phyloP scores from a whole-genome alignment of 129 eudicot genomes.

The Kitagawia praeruptora region DNA sequence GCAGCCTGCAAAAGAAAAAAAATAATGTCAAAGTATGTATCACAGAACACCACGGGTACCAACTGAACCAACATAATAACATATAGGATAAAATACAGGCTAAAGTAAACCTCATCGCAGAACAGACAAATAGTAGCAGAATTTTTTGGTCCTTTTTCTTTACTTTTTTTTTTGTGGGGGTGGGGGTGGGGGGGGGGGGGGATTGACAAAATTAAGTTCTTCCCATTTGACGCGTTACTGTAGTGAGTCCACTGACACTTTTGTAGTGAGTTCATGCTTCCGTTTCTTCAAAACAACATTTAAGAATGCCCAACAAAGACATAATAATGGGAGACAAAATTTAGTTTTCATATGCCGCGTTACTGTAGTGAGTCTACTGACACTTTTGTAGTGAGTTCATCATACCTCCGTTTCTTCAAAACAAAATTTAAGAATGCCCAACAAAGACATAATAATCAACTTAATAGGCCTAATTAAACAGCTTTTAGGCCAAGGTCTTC shows the following conservation, averaged over 20 bases:
- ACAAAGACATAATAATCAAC: not conserved
- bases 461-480: not conserved
- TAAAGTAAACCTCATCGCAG: not conserved
- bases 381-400: not conserved
- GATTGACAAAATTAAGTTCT: no score
- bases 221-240: no score
- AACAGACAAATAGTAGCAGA: not conserved
- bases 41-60: not conserved
- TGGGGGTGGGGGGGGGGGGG: no score
- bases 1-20: conserved; percentile 47
- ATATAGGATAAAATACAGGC: not conserved
- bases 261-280: no score
- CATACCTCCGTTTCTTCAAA: not conserved
- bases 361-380: no score
- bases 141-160: not conserved
- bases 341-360: no score
- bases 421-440: not conserved
- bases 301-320: no score
- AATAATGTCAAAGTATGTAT: not conserved
- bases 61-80: not conserved
- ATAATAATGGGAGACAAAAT: no score
- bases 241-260: no score
- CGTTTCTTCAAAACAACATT: no score
- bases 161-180: no score
- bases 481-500: not conserved